Base-by-base conservation (phyloP, 164 flowering plant genomes). In the Macadamia integrifolia region DNA sequence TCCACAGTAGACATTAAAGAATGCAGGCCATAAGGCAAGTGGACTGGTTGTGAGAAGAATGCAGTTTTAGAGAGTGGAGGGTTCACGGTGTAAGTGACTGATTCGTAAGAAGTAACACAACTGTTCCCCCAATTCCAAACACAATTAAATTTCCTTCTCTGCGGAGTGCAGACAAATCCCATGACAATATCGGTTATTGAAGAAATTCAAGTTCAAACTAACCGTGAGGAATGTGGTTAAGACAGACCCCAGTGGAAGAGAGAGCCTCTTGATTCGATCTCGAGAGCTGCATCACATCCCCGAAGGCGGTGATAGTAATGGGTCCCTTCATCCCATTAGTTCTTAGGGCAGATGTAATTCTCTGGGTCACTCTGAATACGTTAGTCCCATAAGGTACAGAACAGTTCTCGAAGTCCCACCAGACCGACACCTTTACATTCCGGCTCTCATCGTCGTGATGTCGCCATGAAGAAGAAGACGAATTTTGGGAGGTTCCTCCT, bases 331-430 rank as follows among this genome's bases (percentile, higher is more conserved):
- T 87, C n/a, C 95, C 93, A 70, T 79, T 84, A 13, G 80, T 67
- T 69, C 98, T 80, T 6, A 89, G 63, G 0, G 97, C 98, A 15
- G 86, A 70, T 1, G 86, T 79, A 15, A 92, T 86, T 11, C 69
- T 32, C 1, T 82, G 83, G 0, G 86, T 71, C 9, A 94, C 81
- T 64, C 58, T 81, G 66, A 68, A 78, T 0, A 78, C 91, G 66
- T 84, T 88, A 3, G 68, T 80, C 7, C 88, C 89, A 6, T 48
- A 14, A 6, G 96, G 93, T 15, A 87, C 9, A 13, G 53, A 0
- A 66, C 97, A 92, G 68, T 88, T 94, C 84, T 94, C 93, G 57
- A 94, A 81, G 73, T 94, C 98, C 98, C 98, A 94, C 98, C 97
- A 94, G 6, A 94, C 98, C 0, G 92, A 86, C 0, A 91, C 92